Evolutionary conservation across 2,329 filamentous ascomycete species (phyloP), one percentile per base, ranked within the genome.

Genomic region (Macrophomina pseudophaseolina): DNA sequence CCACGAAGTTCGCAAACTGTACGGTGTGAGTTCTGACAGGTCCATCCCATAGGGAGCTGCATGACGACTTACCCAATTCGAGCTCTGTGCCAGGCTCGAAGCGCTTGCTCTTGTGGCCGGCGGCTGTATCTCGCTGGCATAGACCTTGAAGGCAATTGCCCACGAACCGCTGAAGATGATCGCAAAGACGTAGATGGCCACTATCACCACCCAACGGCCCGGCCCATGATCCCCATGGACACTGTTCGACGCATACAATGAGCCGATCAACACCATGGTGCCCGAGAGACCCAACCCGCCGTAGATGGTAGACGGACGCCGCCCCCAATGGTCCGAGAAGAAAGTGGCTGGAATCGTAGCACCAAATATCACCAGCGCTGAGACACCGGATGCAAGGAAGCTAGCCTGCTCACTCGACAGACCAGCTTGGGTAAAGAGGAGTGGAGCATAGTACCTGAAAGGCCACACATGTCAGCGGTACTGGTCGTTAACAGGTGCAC

Each of bases 321-420:
- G 80, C 4, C 86, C 85, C 83, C 86, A 88, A 68, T 80, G 80
- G 69, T 90, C 87, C 1, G 85, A 84, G 14, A 85, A 80, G 28
- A 88, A 75, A 67, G 86, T 80, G 0, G 83, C 86, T 0, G 86
- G 86, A 33, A 89, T 81, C 0, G 86, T 86, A 56, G 84, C 79
- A n/a, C 80, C 78, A 23, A 89, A 80, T 73, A 89, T 88, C 1
- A 88, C 74, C 1, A 89, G 81, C 0, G 83, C 86, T 0, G 87
- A 88, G 8, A 90, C 79, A 0, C 87, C 87, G 0, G 87, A 89
- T 0, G 87, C 88, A 2, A 90, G 79, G 70, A 90, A 87, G 0
- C 84, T 84, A 1, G 86, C 81, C 30, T 81, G 83, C 3, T 80
- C 77, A 0, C 84, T 85, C 7, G 80, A 79, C 11, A 89, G 79